Evolutionary conservation across 2,329 filamentous ascomycete genomes (phyloP), one percentile per base, ranked within the genome.

Genomic region (Aureobasidium namibiae): DNA sequence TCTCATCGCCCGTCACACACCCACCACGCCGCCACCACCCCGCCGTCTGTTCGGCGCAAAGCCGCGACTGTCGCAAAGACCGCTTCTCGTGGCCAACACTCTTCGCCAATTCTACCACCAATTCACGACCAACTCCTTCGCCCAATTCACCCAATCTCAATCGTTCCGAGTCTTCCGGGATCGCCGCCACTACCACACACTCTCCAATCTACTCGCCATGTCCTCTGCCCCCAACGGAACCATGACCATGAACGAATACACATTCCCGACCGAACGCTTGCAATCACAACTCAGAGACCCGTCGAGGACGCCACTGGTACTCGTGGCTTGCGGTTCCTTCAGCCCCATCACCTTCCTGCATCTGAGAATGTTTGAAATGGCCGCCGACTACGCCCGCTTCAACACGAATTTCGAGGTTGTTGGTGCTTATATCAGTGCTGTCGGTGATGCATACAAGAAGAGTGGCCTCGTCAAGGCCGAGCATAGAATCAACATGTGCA

Each of bases 301-400:
- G 31, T 73, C 76, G 62, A 82, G 81, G 69, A 83, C 78, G 31
- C 85, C 86, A 14, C 77, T 89, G 41, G 82, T 88, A 8, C 80
- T 88, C 57, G 84, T 88, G 56, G 85, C 85, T 49, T 89, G 86
- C 67, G 86, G 83, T 53, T 83, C 80, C 67, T 74, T 69, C 68
- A 70, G 63, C 56, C 67, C 71, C 50, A 67, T 73, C 66, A 70
- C 69, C 57, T 88, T 88, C 68, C 79, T 91, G 29, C 89, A 92
- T 70, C 76, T 94, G 63, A 86, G 89, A 70, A 92, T 95, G 87
- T 92, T 94, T 69, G 88, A 90, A 68, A 90, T 95, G 84, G 89
- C 88, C 1, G 82, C 85, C 65, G 89, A 94, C 73, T 92, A 88
- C 73, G 85, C 85, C 65, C 85, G 86, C 64, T 87, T 88, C 72